Evolutionary conservation across 495 filamentous ascomycete species (phyloP), one percentile per base, ranked within the genome.

Genomic region (Chaetomidium leptoderma): DNA sequence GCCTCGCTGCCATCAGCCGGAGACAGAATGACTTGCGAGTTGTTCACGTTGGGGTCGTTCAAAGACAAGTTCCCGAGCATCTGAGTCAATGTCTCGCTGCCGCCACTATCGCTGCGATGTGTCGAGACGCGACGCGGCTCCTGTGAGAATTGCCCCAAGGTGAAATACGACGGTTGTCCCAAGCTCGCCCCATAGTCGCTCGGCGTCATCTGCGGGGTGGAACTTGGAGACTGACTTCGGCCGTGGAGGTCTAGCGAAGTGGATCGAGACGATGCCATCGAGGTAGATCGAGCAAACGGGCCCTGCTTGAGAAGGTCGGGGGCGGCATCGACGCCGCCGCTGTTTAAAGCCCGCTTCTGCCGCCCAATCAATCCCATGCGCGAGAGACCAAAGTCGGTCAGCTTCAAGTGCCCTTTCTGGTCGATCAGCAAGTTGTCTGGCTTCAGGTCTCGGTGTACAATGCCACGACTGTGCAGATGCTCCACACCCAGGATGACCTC

Each of bases 371-470:
- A 77, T 64, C 95, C 93, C 95, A 98, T 98, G 29, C 93, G 86
- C 17, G 93, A 98, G 27, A 98, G 76, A 43, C 93, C 93, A 74
- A 98, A 98, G 73, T 98, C 93, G 6, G 93, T 98, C 64, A 98
- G 74, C 75, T 98, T 98, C 56, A 98, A 74, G 73, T 98, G 93
- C 8, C 93, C 93, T 63, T 89, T 96, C 65, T 93, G 91, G 67
- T 98, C 93, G 63, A 98, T 98, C 53, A 98, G 79, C 33, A 98
- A 81, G 70, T 98, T 98, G 67, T 98, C 93, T 8, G 93, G 93
- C 72, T 98, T 98, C 60, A 98, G 75, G 69, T 98, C 93, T 52
- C 93, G 87, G 73, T 98, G 93, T 32, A 97, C 89, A 68, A 98
- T 97, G 46, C 91, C 91, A 46, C 92, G 83, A 69, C 85, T 87